These are phyloP conservation scores for Eucalyptus dawsonii DNA, from an alignment of 345 rosid species.

Conservation along the genomic window DNA sequence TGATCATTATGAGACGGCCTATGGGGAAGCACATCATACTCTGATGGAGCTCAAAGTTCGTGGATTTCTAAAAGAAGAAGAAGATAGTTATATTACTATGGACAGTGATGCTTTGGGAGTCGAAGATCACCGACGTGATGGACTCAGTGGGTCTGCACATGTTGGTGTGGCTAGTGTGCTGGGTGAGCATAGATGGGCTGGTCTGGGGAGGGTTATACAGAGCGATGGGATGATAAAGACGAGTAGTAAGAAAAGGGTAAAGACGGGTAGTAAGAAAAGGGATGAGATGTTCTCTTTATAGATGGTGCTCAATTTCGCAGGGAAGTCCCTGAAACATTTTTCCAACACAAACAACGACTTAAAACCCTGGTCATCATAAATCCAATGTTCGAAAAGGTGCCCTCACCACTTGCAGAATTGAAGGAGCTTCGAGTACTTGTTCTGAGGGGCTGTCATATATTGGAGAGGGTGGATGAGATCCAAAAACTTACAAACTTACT, in stretches of 20 bases:
- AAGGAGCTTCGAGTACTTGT: not conserved
- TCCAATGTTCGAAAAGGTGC: not conserved
- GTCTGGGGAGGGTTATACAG: constrained; percentile 21
- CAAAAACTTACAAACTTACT: not conserved
- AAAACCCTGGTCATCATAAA: not conserved
- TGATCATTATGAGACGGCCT: constrained; percentile 21
- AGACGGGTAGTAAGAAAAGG: constrained; percentile 6
- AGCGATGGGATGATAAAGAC: constrained; percentile 44
- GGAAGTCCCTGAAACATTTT: not conserved
- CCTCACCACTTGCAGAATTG: not conserved
- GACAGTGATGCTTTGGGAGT: constrained; percentile 13
- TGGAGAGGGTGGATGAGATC: not conserved
- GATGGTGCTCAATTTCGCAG: not conserved
- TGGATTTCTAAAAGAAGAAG: constrained; percentile 35
- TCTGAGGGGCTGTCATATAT: not conserved
- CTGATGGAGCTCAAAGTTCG: constrained; percentile 41
- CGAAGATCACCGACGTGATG: constrained; percentile 12
- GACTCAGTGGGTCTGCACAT: not conserved
- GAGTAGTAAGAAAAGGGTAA: not conserved
- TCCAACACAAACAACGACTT: not conserved
- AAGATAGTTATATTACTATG: constrained; percentile 21
- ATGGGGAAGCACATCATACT: constrained; percentile 26
- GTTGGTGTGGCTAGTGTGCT: constrained; percentile 19
- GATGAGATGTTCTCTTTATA: not conserved
- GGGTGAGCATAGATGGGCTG: not conserved